Conservation (phyloP, 2,329 filamentous ascomycete genomes). For the Celoporthe dispersa region DNA sequence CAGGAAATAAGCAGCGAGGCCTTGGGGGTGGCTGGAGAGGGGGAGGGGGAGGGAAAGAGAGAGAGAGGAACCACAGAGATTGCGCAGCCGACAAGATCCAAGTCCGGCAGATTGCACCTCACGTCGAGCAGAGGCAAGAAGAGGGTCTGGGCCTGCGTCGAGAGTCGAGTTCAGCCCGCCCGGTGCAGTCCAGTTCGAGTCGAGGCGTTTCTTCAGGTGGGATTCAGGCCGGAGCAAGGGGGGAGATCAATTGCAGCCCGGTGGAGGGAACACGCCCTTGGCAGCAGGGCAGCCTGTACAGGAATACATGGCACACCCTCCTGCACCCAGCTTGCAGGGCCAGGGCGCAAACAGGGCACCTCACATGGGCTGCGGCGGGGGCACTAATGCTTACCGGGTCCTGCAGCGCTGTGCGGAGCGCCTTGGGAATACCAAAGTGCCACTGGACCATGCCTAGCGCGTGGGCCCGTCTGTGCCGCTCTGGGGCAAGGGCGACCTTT, state of each 20-base stretch:
- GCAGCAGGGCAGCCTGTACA: neutral
- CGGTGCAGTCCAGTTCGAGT: neutral
- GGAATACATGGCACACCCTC: neutral
- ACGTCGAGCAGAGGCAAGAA: neutral
- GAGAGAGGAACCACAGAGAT: neutral
- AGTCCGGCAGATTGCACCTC: constrained; percentile 6
- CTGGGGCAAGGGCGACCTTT: neutral
- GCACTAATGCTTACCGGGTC: constrained; percentile 5
- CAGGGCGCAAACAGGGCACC: neutral
- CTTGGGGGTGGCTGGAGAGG: neutral
- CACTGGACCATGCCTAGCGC: neutral
- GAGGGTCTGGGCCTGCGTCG: constrained; percentile 2
- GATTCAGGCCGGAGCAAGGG: constrained; percentile 7
- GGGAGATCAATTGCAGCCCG: neutral
- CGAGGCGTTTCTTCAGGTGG: constrained; percentile 3
- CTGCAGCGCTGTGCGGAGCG: neutral
- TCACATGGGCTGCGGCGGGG: constrained; percentile 3
- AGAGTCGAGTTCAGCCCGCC: neutral
- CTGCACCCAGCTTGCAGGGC: neutral
- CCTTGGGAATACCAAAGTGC: neutral
- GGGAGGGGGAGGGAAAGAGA: neutral
- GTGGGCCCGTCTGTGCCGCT: constrained; percentile 1
- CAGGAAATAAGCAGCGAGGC: neutral
- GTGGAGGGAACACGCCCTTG: neutral
- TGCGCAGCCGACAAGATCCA: neutral